Conservation (phyloP, 2,329 filamentous ascomycete genomes). For the Colletotrichum chlorophyti region DNA sequence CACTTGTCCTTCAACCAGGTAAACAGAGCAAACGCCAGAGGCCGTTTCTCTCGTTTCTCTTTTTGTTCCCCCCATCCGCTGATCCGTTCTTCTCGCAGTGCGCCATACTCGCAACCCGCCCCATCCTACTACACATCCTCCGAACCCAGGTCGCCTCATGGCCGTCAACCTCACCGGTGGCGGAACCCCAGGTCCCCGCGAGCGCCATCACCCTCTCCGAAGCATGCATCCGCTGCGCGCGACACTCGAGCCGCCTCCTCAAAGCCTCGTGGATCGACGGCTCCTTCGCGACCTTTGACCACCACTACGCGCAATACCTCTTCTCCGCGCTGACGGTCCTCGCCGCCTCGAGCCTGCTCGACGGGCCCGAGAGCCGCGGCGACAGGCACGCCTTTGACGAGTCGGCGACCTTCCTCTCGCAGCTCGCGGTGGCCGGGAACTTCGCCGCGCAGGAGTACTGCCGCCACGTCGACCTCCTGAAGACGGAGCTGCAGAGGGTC, state of each 20-base stretch:
- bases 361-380: conserved; percentile 34
- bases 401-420: conserved; percentile 43
- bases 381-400: conserved; percentile 48
- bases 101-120: conserved; percentile 41
- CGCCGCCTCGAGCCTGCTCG: conserved; percentile 48
- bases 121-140: conserved; percentile 41
- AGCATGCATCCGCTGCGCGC: conserved; percentile 52
- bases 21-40: too few species aligned
- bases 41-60: too few species aligned
- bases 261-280: conserved; percentile 53
- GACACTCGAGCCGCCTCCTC: conserved; percentile 49
- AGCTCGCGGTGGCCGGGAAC: conserved; percentile 47
- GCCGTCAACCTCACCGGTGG: conserved; percentile 26
- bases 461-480: conserved; percentile 45
- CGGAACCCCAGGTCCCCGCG: conserved; percentile 34
- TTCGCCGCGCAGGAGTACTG: conserved; percentile 49
- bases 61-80: too few species aligned
- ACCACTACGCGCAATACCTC: conserved; percentile 53
- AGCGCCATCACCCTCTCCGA: conserved; percentile 46
- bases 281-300: conserved; percentile 53
- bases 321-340: conserved; percentile 53
- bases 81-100: conserved; percentile 32
- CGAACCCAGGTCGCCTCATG: conserved; percentile 34
- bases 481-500: conserved; percentile 18
- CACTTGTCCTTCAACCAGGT: conserved; percentile 43